Conservation (phyloP, 805 yeast genomes). For the Pichia thaimueangensis region DNA sequence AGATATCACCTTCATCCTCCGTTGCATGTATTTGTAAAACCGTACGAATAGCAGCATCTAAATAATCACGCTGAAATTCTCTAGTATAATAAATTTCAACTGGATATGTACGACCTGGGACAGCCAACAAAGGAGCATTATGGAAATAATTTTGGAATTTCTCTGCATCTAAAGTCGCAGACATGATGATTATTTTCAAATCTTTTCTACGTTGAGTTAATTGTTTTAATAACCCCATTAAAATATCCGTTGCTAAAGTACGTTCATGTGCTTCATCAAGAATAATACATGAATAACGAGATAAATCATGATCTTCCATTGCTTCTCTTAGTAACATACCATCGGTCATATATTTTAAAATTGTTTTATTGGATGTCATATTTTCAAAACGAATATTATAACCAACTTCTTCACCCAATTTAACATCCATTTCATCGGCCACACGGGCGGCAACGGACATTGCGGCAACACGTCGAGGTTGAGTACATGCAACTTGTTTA, state of each 20-base stretch:
- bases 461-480: slow-evolving; percentile 97
- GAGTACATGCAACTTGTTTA: slow-evolving; percentile 90
- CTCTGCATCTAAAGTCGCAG: slow-evolving; percentile 96
- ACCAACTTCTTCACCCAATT: slow-evolving; percentile 91
- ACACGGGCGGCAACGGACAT: slow-evolving; percentile 98
- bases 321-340: slow-evolving; percentile 98
- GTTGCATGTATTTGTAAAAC: slow-evolving; percentile 96
- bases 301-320: slow-evolving; percentile 86
- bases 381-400: slow-evolving; percentile 92
- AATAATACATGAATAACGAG: slow-evolving; percentile 80
- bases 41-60: slow-evolving; percentile 92
- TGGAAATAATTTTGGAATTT: slow-evolving; percentile 87
- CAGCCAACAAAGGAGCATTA: slow-evolving; percentile 90
- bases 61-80: slow-evolving; percentile 89
- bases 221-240: slow-evolving; percentile 90
- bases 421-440: slow-evolving; percentile 95
- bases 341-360: slow-evolving; percentile 94
- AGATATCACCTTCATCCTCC: slow-evolving; percentile 86
- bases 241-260: slow-evolving; percentile 90
- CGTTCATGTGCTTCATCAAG: slow-evolving; percentile 98
- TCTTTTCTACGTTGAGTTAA: slow-evolving; percentile 76
- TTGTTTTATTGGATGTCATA: slow-evolving; percentile 71
- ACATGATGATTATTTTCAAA: slow-evolving; percentile 88
- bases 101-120: slow-evolving; percentile 97
- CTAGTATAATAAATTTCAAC: slow-evolving; percentile 97